Base-by-base conservation (phyloP, 805 yeast species). In the Cyberlindnera mississippiensis region DNA sequence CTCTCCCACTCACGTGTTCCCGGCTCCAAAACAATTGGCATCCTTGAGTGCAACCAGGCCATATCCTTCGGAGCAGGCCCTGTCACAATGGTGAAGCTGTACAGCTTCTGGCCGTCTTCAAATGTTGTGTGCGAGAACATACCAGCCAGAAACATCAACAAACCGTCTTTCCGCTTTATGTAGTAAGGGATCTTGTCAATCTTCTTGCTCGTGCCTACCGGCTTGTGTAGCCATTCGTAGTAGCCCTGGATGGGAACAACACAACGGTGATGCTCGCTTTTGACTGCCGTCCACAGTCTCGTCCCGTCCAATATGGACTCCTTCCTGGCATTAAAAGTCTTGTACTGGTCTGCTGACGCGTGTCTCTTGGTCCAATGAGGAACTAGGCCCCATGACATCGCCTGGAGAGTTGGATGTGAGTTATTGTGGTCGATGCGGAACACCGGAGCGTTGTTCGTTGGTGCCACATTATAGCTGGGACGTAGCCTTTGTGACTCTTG, bases 191-290 rank as follows among this genome's bases (percentile, higher is more conserved):
- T 59, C 55, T 78, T 82, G 9, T 65, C 66, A 3, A 54, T 55
- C 33, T 60, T 64, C 24, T 53, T 47, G 20, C 57, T 62, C 40
- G 57, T 64, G 10, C 55, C 57, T 14, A 41, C 43, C 2, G 56
- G 46, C 14, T 54, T 49, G 18, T 53, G 51, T 13, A 46, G 49
- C 96, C 97, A 90, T 61, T 90, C 97, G 56, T 76, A 90, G 60
- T 90, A 90, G 0, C 96, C 96, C 53, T 76, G 74, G 30, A 85
- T 72, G 0, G 95, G 91, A 0, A 88, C 76, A 1, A 82, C 80
- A 58, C 96, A 89, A 29, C 96, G 66, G 5, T 67, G 64, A 8
- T 62, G 62, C 18, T 69, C 62, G 28, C 71, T 63, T 5, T 76
- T 67, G 3, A 37, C 18, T 2, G 67, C 46, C 6, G 67, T 67